phyloP scores from a whole-genome alignment of 805 yeast genomes.

The Cyberlindnera xishuangbannaensis region DNA sequence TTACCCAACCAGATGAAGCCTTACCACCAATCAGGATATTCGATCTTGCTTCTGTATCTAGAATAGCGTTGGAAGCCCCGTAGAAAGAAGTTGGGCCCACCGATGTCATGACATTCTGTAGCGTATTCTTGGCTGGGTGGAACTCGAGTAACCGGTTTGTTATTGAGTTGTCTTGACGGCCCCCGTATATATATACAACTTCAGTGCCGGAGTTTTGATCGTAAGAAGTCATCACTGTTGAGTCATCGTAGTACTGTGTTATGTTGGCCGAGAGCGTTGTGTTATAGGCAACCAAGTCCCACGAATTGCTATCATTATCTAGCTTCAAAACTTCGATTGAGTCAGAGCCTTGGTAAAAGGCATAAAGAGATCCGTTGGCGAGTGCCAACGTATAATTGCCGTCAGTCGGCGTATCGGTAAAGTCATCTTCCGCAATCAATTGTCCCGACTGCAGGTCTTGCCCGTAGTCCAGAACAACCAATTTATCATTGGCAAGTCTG shows the following conservation, averaged over 20 bases:
- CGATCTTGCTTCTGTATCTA: slow-evolving; percentile 38
- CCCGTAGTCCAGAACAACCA: slow-evolving; percentile 12
- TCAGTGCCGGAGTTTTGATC: slow-evolving; percentile 27
- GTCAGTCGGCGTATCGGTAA: slow-evolving; percentile 16
- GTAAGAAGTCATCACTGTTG: slow-evolving; percentile 38
- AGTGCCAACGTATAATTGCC: slow-evolving; percentile 20
- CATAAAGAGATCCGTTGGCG: slow-evolving; percentile 20
- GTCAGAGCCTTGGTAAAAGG: slow-evolving; percentile 11
- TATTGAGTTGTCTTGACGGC: slow-evolving; percentile 27
- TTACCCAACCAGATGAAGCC: slow-evolving; percentile 59
- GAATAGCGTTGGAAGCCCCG: slow-evolving; percentile 38
- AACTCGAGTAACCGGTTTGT: slow-evolving; percentile 41
- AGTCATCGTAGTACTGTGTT: slow-evolving; percentile 16
- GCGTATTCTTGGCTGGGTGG: slow-evolving; percentile 29
- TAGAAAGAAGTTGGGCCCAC: slow-evolving; percentile 52
- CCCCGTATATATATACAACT: slow-evolving; percentile 52
- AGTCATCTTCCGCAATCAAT: background rate
- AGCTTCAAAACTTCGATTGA: slow-evolving; percentile 11
- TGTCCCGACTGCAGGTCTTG: slow-evolving; percentile 4
- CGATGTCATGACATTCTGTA: slow-evolving; percentile 39
- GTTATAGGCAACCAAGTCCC: slow-evolving; percentile 13
- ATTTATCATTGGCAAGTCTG: slow-evolving; percentile 18
- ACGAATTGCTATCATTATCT: slow-evolving; percentile 7
- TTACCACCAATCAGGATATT: slow-evolving; percentile 63
- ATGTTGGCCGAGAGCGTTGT: slow-evolving; percentile 11